These are phyloP conservation scores for Bertia moriformis DNA, from an alignment of 2,329 filamentous ascomycete genomes.

Conservation along the genomic window DNA sequence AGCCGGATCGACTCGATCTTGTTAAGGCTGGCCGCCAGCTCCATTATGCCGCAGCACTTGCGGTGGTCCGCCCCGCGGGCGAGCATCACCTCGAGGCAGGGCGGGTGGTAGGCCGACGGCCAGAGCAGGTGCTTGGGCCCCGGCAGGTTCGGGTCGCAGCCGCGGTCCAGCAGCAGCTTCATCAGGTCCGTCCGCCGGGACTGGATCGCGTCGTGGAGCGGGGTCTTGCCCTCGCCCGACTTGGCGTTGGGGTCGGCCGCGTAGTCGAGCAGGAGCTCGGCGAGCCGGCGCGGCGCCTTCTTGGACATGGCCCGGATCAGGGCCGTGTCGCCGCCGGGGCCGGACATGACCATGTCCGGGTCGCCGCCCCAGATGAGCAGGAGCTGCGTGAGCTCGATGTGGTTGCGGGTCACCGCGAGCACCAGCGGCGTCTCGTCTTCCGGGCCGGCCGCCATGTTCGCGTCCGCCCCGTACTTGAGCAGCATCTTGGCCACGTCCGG, in stretches of 20 bases:
- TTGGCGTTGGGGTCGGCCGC: conserved; percentile 32
- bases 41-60: conserved; percentile 29
- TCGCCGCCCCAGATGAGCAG: conserved; percentile 48
- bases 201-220: conserved; percentile 31
- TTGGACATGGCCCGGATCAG: conserved; percentile 46
- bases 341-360: conserved; percentile 32
- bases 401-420: conserved; percentile 31
- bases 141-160: conserved; percentile 33
- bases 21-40: conserved; percentile 29
- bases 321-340: conserved; percentile 46
- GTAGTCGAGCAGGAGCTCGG: conserved; percentile 45
- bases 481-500: conserved; percentile 39
- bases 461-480: conserved; percentile 44
- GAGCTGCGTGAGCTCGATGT: conserved; percentile 40
- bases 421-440: conserved; percentile 39
- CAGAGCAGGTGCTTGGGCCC: conserved; percentile 32
- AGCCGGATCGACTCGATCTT: conserved; percentile 27
- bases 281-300: conserved; percentile 33
- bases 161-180: conserved; percentile 27
- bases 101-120: conserved; percentile 30
- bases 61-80: conserved; percentile 25
- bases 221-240: conserved; percentile 28
- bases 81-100: conserved; percentile 28
- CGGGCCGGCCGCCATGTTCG: conserved; percentile 32
- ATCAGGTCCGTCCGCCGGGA: conserved; percentile 27